Evolutionary conservation across 176 grass and related monocot species (phyloP).

Genomic region (Tillandsia leiboldiana): DNA sequence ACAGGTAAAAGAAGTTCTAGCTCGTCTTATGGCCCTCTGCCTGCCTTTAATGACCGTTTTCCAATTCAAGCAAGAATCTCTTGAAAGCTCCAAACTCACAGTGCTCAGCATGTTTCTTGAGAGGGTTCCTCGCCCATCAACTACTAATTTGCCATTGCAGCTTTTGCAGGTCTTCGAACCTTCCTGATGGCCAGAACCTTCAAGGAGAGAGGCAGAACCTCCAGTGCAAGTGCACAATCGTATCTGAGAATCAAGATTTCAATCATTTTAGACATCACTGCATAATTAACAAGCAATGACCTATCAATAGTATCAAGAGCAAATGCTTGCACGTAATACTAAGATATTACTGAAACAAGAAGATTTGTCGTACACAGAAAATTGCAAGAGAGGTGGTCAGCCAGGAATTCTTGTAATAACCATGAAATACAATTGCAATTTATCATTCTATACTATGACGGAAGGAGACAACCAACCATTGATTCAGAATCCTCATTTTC

Average conservation of each 20-base stretch:
- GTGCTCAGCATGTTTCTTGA: slow-evolving; percentile 47
- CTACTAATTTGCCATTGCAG: slow-evolving; percentile 33
- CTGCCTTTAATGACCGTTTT: slow-evolving; percentile 45
- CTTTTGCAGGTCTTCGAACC: slow-evolving; percentile 47
- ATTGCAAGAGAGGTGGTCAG: not conserved
- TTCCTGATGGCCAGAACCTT: slow-evolving; percentile 16
- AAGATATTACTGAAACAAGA: not conserved
- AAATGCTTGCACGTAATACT: not conserved
- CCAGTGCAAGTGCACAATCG: slow-evolving; percentile 27
- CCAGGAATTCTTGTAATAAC: not conserved
- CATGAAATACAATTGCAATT: not conserved
- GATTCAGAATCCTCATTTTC: slow-evolving; percentile 25
- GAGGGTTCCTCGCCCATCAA: slow-evolving; percentile 25
- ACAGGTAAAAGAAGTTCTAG: slow-evolving; percentile 51
- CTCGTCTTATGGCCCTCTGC: slow-evolving; percentile 54
- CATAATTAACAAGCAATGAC: not conserved
- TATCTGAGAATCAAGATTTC: slow-evolving; percentile 32
- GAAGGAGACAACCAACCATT: slow-evolving; percentile 27
- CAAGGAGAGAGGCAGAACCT: slow-evolving; percentile 12
- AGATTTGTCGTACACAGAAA: not conserved
- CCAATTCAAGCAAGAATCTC: slow-evolving; percentile 61
- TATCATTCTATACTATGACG: not conserved
- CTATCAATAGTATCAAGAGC: not conserved
- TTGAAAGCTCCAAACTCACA: slow-evolving; percentile 49
- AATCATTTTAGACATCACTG: slow-evolving; percentile 8